Percentiles rank a stretch among this genome's conserved stretches.
phyloP scores from a whole-genome alignment of 495 filamentous ascomycete genomes.

The Aspergillus biplanus region DNA sequence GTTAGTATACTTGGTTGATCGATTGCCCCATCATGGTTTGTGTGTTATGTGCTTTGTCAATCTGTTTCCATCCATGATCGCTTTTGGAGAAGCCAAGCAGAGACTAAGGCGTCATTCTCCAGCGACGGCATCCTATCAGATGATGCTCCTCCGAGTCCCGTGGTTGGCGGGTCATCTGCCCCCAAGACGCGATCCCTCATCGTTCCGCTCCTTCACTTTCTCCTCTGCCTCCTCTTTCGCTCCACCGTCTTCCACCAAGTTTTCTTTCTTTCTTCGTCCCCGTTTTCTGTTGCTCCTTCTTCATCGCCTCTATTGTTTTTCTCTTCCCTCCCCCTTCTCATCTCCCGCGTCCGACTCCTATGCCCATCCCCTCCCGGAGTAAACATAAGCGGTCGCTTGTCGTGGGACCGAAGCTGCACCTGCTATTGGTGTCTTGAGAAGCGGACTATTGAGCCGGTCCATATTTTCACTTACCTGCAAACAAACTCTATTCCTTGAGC shows the following conservation, averaged over 20 bases:
- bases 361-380: neutral
- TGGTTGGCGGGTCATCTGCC: conserved; percentile 24
- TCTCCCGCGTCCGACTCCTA: neutral
- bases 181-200: conserved; percentile 13
- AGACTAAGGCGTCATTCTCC: neutral
- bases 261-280: too few relatives aligned
- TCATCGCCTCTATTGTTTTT: neutral
- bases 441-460: neutral
- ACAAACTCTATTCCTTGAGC: neutral
- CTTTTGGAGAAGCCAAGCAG: neutral
- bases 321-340: neutral
- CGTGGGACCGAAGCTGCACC: neutral
- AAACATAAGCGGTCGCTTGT: neutral
- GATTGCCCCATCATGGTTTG: too few relatives aligned
- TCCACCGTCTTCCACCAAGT: too few relatives aligned
- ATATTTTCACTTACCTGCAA: neutral
- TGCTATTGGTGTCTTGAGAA: neutral
- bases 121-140: conserved; percentile 11
- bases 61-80: neutral
- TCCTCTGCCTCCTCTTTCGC: neutral
- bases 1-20: too few relatives aligned
- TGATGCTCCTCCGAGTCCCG: conserved; percentile 13
- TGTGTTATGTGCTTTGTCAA: neutral
- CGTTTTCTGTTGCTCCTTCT: neutral
- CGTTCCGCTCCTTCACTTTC: conserved; percentile 3